Evolutionary conservation across 2,329 filamentous ascomycete genomes (phyloP).

Genomic region (Trichoderma simmonsii): DNA sequence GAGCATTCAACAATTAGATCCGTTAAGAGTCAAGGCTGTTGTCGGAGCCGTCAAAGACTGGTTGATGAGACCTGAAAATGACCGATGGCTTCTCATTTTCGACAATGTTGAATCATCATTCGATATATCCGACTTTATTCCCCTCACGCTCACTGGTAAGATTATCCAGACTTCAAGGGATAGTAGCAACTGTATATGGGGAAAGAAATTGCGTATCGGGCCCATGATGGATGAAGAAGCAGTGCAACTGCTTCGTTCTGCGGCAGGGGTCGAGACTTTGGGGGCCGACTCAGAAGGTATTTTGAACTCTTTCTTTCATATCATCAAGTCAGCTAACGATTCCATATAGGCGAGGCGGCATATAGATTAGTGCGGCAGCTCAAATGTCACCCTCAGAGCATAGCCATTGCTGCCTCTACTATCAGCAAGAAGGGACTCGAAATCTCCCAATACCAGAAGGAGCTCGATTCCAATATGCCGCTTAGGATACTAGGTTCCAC

Average conservation of each 20-base stretch:
- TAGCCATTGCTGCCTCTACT: constrained; percentile 24
- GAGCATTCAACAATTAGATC: constrained; percentile 25
- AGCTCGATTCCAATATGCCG: constrained; percentile 16
- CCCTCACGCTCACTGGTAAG: constrained; percentile 26
- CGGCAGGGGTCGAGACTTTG: constrained; percentile 13
- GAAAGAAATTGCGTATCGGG: constrained; percentile 22
- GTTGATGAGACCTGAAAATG: constrained; percentile 27
- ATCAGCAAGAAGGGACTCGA: constrained; percentile 23
- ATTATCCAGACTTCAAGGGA: constrained; percentile 27
- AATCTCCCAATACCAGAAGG: constrained; percentile 21
- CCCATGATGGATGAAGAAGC: constrained; percentile 24
- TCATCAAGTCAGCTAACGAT: no score
- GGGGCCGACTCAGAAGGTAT: constrained; percentile 20
- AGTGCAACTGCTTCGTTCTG: constrained; percentile 20
- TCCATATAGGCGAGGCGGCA: constrained; percentile 21
- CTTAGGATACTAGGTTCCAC: constrained; percentile 23
- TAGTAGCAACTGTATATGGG: constrained; percentile 25
- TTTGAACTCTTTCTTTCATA: neutral
- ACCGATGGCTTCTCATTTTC: constrained; percentile 27
- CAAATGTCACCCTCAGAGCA: constrained; percentile 23
- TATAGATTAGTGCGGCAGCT: constrained; percentile 21
- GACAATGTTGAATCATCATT: constrained; percentile 27
- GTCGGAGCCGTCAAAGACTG: constrained; percentile 28
- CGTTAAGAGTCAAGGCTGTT: constrained; percentile 24
- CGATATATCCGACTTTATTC: constrained; percentile 27